Base-by-base conservation (phyloP, 148 eudicot genomes). In the Cornus suecica region DNA sequence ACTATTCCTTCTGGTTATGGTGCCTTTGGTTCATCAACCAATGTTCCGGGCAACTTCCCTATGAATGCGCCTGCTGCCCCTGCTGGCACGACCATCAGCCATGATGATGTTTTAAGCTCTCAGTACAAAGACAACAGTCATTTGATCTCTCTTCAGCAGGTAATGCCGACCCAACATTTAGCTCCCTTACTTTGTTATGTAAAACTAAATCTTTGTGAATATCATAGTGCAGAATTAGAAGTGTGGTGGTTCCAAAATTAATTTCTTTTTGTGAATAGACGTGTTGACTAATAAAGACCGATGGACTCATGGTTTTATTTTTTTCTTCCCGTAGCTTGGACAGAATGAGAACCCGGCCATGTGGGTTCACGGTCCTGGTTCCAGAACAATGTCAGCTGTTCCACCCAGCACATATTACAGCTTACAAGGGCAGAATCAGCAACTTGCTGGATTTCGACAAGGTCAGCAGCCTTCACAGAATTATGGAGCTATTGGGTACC, bases 91-190 rank as follows among this genome's bases (percentile, higher is more conserved):
- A 81, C 81, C 60, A 65, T 91, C 71, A 83, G 87, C 69, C 91
- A 92, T 62, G 97, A 95, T 34, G 97, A 88, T 62, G 70, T 86
- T 52, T 67, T 91, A 61, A 84, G 89, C 48, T 86, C 96, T 72
- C 99, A 89, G 75, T 94, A 87, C 85, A 94, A 92, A 81, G 99
- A 94, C 52, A 83, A 72, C n/a, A 90, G 84, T 78, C 98, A 92
- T 67, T 82, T 90, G 80, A 83, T 89, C 54, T 88, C 97, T 71
- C 91, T 90, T 80, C 97, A 91, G 80, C 97, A 92, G 97, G 97
- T 92, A 92, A 37, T 10, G 1, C 42, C 42, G 42, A 37, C 9
- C n/a, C 23, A 10, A 52, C 14, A 7, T 2, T 52, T 58, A 58
- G n/a, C 23, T 52, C 58, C 58, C 62, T 14, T 58, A 22, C n/a